Conservation (phyloP, 441 rosid species). For the Aleurites moluccanus region DNA sequence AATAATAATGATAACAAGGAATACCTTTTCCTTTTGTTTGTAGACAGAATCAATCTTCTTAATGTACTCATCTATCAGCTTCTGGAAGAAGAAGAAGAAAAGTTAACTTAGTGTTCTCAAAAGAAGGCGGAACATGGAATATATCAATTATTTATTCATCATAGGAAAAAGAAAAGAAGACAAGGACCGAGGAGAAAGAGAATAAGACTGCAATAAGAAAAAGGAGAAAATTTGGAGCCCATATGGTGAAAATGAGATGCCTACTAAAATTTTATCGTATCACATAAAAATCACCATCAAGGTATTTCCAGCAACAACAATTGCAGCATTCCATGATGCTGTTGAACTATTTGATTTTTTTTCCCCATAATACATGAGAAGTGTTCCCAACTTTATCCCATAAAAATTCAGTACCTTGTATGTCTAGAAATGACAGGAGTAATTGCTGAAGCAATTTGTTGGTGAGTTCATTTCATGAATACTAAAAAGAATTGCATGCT, state of each 20-base stretch:
- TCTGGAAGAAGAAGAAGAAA: conserved; percentile 42
- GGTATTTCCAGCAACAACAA: not conserved
- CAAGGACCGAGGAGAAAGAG: not conserved
- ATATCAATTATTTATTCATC: not conserved
- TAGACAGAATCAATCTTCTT: conserved; percentile 69
- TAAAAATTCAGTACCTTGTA: not conserved
- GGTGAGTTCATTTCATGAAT: not conserved
- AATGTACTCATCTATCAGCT: conserved; percentile 74
- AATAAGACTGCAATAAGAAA: not conserved
- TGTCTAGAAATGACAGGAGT: not conserved
- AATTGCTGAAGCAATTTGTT: not conserved
- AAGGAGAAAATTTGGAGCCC: not conserved
- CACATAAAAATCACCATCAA: conserved; percentile 2
- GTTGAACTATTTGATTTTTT: not conserved
- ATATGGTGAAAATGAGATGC: not conserved
- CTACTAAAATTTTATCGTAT: not conserved
- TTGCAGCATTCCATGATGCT: not conserved
- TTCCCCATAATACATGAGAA: not conserved
- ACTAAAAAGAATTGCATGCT: not conserved
- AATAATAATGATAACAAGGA: not conserved
- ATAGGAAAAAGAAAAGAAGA: not conserved
- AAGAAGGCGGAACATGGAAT: not conserved
- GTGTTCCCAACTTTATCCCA: not conserved
- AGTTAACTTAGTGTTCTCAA: not conserved
- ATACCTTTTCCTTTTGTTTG: conserved; percentile 93